Conservation (phyloP, 2,329 filamentous ascomycete genomes). For the Colletotrichum truncatum region DNA sequence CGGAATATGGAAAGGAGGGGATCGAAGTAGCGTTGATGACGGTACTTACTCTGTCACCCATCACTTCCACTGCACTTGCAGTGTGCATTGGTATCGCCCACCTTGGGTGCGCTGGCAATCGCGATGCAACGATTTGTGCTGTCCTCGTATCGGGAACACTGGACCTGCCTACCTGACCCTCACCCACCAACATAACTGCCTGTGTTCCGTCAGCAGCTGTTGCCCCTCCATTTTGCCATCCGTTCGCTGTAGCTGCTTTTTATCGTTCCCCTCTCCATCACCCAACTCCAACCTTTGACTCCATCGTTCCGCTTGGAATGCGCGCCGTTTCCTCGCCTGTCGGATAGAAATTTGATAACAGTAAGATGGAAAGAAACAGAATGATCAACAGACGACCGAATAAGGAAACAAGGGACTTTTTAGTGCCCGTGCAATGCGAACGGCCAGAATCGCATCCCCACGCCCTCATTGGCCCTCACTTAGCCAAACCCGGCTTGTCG, state of each 20-base stretch:
- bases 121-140: not conserved
- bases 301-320: not conserved
- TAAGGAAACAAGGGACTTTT: constrained; percentile 14
- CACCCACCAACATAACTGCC: not conserved
- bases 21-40: too few species aligned
- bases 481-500: constrained; percentile 5
- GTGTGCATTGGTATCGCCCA: not conserved
- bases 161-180: not conserved
- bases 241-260: not conserved
- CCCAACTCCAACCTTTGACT: not conserved
- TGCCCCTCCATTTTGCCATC: not conserved
- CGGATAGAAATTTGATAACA: not conserved
- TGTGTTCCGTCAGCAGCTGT: constrained; percentile 13
- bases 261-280: not conserved
- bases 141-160: not conserved
- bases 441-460: not conserved
- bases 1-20: too few species aligned
- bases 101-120: not conserved
- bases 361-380: not conserved
- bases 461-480: constrained; percentile 23
- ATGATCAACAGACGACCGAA: constrained; percentile 15
- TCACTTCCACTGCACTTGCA: too few species aligned
- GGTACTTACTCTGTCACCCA: too few species aligned
- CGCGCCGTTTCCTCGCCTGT: not conserved
- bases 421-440: constrained; percentile 21